Base-by-base conservation (phyloP, 768 basidiomycete genomes). In the Suillus fuscotomentosus region DNA sequence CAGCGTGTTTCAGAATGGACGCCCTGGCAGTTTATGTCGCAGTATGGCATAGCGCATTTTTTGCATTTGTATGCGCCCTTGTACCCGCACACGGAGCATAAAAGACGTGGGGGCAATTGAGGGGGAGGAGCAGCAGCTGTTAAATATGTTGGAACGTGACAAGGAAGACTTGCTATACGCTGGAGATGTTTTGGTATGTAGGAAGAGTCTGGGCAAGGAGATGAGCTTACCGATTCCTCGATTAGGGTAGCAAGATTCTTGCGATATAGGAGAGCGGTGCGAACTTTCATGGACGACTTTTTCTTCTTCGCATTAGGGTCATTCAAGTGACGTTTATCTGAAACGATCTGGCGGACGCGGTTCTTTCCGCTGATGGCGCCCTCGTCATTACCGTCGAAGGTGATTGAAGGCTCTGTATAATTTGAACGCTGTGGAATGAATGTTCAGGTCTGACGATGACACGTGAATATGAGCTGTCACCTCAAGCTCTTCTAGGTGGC, bases 11-110 rank as follows among this genome's bases (percentile, higher is more conserved):
- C 94, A 34, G 83, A 79, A 68, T 95, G 94, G 3, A 91, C 85
- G 22, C 79, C 78, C 70, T 89, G 85, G 70, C 94, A 95, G 62
- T 86, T 86, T 48, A 81, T 77, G 73, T 89, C 88, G 67, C 94
- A 95, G 68, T 88, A 94, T 2, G 88, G 80, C 81, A 92, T 81
- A 0, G 87, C 86, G 76, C 94, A 95, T 68, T 84, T 85, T 65
- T 83, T 84, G 78, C 94, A 95, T 62, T 84, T 88, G 72, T 95
- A 95, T 5, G 80, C 80, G 7, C 91, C 92, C 84, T 86, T 90
- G 74, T 91, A 94, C 3, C 94, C 92, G 69, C 94, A 95, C 31
- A 94, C 90, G n/a, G 91, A 87, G 71, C 94, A 95, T 15, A 95
- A 71, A 67, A 86, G 77, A 48, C 91, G 86, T 9, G 88, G 84